Evolutionary conservation across 164 flowering plant genomes (phyloP), one percentile per base, ranked within the genome.

Genomic region (Pachysandra terminalis): DNA sequence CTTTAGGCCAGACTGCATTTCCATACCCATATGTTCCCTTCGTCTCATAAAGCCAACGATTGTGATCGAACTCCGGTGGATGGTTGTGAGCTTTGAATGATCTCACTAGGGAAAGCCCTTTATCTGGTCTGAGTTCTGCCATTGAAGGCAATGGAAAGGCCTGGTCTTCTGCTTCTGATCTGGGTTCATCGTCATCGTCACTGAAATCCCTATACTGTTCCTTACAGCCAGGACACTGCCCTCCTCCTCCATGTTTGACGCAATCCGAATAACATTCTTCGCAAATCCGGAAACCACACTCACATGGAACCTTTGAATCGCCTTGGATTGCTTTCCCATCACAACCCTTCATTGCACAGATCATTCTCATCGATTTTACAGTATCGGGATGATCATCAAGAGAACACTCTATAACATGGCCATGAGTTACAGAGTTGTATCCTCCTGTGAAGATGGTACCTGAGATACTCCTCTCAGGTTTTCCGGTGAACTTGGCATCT

Each of bases 21-120:
- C 97, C 94, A 78, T 90, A 93, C 19, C 98, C 97, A 73, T 93
- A 93, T 49, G 97, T 91, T 58, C 97, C 98, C 71, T 89, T 90
- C 0, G 94, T 91, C 80, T 93, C 97, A 48, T 81, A 93, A 56
- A 93, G 80, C 97, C 96, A 93, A 0, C 86, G 66, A 1, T 81
- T 75, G 65, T 93, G 97, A 81, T 91, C 98, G 49, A 93, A 89
- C 19, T 93, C 97, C 6, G 70, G 82, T 5, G 73, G 73, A 7
- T 84, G 83, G 54, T 82, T 83, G 4, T 86, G 87, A 0, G 83
- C 84, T 71, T 84, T 91, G 14, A 87, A 81, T 0, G 98, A 91
- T 68, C 77, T 86, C 72, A 89, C 93, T 5, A 93, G 65, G 0
- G 96, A 91, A 66, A 90, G 76, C 76, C 83, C 75, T 59, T 71